Evolutionary conservation across 2,329 filamentous ascomycete species (phyloP).

Genomic region (Ophiocordyceps australis): DNA sequence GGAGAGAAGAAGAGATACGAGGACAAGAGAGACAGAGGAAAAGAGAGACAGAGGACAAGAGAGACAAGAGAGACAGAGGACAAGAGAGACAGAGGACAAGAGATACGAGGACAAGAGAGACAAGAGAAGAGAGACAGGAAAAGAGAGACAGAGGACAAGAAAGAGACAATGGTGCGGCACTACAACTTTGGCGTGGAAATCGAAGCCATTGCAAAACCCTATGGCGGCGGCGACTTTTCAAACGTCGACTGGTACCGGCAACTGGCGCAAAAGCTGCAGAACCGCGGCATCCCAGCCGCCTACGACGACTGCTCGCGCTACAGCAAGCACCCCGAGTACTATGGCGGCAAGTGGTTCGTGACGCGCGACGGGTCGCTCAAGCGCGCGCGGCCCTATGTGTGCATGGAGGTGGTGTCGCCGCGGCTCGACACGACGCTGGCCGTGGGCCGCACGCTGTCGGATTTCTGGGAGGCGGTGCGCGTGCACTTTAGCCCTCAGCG

Average conservation of each 20-base stretch:
- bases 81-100: no score
- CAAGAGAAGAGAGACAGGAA: no score
- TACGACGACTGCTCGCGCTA: constrained; percentile 18
- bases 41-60: no score
- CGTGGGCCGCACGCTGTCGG: constrained; percentile 13
- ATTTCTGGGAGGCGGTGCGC: constrained; percentile 22
- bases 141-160: no score
- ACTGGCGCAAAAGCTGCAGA: constrained; percentile 17
- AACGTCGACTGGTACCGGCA: constrained; percentile 21
- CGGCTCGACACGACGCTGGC: constrained; percentile 15
- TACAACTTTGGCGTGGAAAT: constrained; percentile 23
- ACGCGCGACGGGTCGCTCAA: constrained; percentile 20
- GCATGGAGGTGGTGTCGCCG: constrained; percentile 22
- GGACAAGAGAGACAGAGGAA: no score
- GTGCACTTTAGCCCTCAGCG: constrained; percentile 19
- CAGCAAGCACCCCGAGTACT: constrained; percentile 22
- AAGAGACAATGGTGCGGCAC: constrained; percentile 10
- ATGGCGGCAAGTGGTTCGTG: constrained; percentile 22
- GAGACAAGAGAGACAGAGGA: no score
- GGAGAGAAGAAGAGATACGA: no score
- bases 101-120: no score
- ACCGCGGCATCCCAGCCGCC: constrained; percentile 17
- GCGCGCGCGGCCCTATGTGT: constrained; percentile 16
- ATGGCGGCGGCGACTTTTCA: constrained; percentile 16
- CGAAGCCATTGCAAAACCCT: constrained; percentile 17